Evolutionary conservation across 106 monocot species (phyloP), one percentile per base, ranked within the genome.

Genomic region (Phalaenopsis aphrodite): DNA sequence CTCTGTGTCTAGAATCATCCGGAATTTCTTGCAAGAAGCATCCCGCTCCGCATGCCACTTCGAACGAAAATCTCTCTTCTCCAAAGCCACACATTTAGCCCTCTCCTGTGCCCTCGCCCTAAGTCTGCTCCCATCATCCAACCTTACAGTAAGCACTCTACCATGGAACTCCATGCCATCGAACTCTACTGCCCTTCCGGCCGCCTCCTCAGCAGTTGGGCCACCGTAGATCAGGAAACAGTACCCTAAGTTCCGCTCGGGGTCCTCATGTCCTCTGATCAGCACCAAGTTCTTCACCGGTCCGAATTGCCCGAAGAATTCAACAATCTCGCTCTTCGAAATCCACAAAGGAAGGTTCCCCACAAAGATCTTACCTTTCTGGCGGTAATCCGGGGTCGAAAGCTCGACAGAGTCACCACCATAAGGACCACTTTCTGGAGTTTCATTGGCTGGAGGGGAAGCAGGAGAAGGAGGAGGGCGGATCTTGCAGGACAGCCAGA

Each of bases 251-350:
- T 99, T 99, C 41, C 99, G 83, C 85, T 93, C 94, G 23, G 93
- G 81, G 74, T 94, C 92, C 18, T 99, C 88, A 55, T 93, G 89
- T 7, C 91, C 94, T 80, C 82, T 89, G 45, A 99, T 90, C 68
- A 99, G 84, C 5, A 93, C 85, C 37, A 95, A 88, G 68, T 81
- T 91, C 89, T 99, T 91, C 81, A 99, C 42, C 5, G 94, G 93
- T 17, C 99, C 94, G 42, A 99, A 99, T 38, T 99, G 99, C 80
- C 94, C 81, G 84, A 99, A 99, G 80, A 88, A 99, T 61, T 94
- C 91, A 0, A 85, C 88, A 41, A 94, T 82, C 75, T 99, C 94
- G 75, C 88, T 88, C 88, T 99, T 99, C 81, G 89, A 89, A n/a
- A 95, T 92, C 98, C 94, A 95, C 5, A 84, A 79, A 1, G 98